Conservation (phyloP, 164 flowering plant species). For the Platanus orientalis region DNA sequence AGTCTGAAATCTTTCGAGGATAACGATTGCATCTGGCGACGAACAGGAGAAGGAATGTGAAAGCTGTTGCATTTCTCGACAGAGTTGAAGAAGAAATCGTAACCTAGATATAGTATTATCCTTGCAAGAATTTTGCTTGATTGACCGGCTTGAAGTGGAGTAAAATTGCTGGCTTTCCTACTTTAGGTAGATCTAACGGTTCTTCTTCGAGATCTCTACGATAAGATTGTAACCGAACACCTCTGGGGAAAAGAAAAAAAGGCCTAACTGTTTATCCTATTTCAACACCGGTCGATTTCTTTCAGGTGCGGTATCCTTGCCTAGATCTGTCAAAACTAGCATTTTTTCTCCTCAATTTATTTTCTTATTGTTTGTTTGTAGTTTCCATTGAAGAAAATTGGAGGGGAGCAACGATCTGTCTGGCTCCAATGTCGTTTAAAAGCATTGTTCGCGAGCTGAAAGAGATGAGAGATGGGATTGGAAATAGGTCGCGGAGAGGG, state of each 20-base stretch:
- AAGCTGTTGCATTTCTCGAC: constrained; percentile 1
- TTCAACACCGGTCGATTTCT: no score
- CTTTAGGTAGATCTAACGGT: not conserved
- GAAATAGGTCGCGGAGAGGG: constrained; percentile 49
- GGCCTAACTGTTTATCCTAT: no score
- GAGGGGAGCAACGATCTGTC: not conserved
- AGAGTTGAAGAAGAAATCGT: not conserved
- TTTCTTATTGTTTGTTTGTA: not conserved
- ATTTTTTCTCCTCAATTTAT: not conserved
- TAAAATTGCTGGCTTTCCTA: no score
- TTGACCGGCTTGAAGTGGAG: no score
- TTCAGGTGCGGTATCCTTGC: not conserved
- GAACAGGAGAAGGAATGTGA: not conserved
- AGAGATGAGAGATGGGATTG: constrained; percentile 70
- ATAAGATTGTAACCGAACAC: not conserved
- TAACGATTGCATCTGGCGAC: not conserved
- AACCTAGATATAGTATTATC: constrained; percentile 2
- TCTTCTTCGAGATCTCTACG: not conserved
- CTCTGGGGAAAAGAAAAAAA: not conserved
- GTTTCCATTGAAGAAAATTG: not conserved
- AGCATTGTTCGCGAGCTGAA: constrained; percentile 61
- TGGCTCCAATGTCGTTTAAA: constrained; percentile 53
- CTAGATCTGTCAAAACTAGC: constrained; percentile 2
- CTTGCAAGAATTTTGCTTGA: not conserved
- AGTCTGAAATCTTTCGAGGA: no score